A percentile compares a stretch with the other conserved stretches of the same genome.
phyloP scores from a whole-genome alignment of 805 yeast species.

The Komagataella mondaviorum region DNA sequence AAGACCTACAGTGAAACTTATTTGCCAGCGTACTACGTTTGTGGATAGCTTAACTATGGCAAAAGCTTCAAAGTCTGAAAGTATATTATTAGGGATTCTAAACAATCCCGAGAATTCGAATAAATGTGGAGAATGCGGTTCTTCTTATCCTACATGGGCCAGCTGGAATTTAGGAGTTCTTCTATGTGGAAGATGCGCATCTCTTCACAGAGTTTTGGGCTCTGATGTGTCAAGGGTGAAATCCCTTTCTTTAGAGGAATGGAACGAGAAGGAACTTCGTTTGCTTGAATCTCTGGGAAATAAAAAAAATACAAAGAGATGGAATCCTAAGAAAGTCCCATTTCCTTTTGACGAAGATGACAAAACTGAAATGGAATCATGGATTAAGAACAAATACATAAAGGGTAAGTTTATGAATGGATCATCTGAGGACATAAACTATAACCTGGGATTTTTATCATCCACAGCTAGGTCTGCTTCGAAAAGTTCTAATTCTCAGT shows the following conservation, averaged over 20 bases:
- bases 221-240: slow-evolving; percentile 50
- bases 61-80: slow-evolving; percentile 11
- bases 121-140: slow-evolving; percentile 70
- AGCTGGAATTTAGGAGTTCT: slow-evolving; percentile 47
- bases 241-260: slow-evolving; percentile 58
- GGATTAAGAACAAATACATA: slow-evolving; percentile 54
- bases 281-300: slow-evolving; percentile 38
- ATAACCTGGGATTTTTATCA: slow-evolving; percentile 11
- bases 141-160: slow-evolving; percentile 49
- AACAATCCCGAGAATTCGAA: slow-evolving; percentile 47
- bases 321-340: slow-evolving; percentile 60
- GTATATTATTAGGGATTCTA: slow-evolving; percentile 38
- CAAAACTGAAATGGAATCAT: slow-evolving; percentile 37
- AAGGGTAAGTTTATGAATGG: slow-evolving; percentile 42
- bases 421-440: slow-evolving; percentile 19
- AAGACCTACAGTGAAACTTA: too few species aligned
- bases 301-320: slow-evolving; percentile 37
- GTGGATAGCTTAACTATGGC: background rate
- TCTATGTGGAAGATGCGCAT: slow-evolving; percentile 77
- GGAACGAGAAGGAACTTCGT: slow-evolving; percentile 48
- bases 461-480: background rate
- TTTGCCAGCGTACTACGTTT: background rate
- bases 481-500: background rate
- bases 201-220: slow-evolving; percentile 58
- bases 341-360: slow-evolving; percentile 72